Conservation (phyloP, 352 stramenopile genomes). For the Globisporangium paroecandrum region DNA sequence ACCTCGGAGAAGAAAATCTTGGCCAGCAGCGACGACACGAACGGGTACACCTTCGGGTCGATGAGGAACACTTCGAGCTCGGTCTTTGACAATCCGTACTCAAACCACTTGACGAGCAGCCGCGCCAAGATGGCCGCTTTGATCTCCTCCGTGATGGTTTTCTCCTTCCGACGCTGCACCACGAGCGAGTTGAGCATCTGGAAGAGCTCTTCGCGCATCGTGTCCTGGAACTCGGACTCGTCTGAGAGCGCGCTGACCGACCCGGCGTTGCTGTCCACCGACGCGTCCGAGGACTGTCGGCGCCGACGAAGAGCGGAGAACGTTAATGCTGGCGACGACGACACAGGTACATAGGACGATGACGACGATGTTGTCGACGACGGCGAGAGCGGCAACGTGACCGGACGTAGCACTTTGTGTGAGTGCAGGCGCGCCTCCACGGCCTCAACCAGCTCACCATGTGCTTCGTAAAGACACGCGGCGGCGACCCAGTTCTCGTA, state of each 20-base stretch:
- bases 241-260: constrained; percentile 26
- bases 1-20: constrained; percentile 80
- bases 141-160: constrained; percentile 34
- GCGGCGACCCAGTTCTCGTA: constrained; percentile 81
- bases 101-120: constrained; percentile 83
- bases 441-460: constrained; percentile 77
- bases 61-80: constrained; percentile 68
- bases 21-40: constrained; percentile 56
- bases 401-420: constrained; percentile 37
- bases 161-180: constrained; percentile 34
- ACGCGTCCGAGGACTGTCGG: constrained; percentile 29
- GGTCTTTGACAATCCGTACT: constrained; percentile 53
- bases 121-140: constrained; percentile 70
- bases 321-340: constrained; percentile 6
- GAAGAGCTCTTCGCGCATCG: constrained; percentile 64
- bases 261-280: constrained; percentile 22
- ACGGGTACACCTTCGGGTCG: constrained; percentile 50
- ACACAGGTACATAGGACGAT: neutral
- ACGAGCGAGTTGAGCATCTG: constrained; percentile 59
- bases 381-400: constrained; percentile 5
- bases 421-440: constrained; percentile 79
- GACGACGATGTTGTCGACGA: constrained; percentile 5
- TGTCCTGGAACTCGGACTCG: constrained; percentile 44
- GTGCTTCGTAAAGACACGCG: constrained; percentile 71
- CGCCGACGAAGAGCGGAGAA: constrained; percentile 11